phyloP scores from a whole-genome alignment of 2,329 filamentous ascomycete genomes.

The Bipolaris gigantea region DNA sequence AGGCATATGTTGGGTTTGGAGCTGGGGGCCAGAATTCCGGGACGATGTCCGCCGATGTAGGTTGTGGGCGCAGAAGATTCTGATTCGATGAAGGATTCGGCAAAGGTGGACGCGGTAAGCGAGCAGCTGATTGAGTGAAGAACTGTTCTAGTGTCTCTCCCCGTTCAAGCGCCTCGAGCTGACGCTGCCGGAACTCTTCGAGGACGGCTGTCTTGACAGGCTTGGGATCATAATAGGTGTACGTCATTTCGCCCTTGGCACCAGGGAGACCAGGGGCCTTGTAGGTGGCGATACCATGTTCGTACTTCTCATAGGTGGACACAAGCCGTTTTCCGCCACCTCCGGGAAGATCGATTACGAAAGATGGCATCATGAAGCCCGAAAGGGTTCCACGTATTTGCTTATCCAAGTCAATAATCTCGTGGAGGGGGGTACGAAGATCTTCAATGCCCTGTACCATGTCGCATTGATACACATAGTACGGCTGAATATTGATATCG shows the following conservation, averaged over 20 bases:
- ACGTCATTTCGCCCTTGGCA: conserved; percentile 44
- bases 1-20: background rate
- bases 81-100: background rate
- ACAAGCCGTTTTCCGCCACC: conserved; percentile 66
- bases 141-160: conserved; percentile 16
- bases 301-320: conserved; percentile 57
- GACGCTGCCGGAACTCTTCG: conserved; percentile 10
- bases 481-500: conserved; percentile 62
- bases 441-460: conserved; percentile 65
- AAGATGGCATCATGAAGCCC: conserved; percentile 64
- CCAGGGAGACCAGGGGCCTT: conserved; percentile 58
- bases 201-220: conserved; percentile 11
- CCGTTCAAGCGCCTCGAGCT: conserved; percentile 12
- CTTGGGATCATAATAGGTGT: conserved; percentile 61
- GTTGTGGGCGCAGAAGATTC: background rate
- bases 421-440: conserved; percentile 62
- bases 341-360: conserved; percentile 65
- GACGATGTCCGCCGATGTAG: background rate
- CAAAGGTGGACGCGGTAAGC: background rate
- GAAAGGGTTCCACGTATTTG: conserved; percentile 62
- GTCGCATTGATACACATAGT: conserved; percentile 68
- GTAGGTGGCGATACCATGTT: conserved; percentile 60
- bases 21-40: background rate
- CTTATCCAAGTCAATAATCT: conserved; percentile 61
- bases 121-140: conserved; percentile 3